Base-by-base conservation (phyloP, 495 filamentous ascomycete genomes). In the Pyronema omphalodes region DNA sequence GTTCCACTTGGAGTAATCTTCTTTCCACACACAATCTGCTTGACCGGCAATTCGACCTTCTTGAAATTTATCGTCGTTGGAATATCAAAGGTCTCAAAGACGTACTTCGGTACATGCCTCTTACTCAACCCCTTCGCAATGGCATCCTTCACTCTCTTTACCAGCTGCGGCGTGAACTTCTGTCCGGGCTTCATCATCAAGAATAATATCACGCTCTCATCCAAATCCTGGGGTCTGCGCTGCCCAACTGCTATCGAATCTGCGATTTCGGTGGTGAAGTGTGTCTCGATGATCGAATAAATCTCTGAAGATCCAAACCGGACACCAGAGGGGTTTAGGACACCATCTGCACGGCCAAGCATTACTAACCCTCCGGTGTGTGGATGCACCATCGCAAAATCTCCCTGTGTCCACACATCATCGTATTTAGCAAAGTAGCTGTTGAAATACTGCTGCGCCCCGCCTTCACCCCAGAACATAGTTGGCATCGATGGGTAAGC, bases 251-350 rank as follows among this genome's bases (percentile, higher is more conserved):
- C 86, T 35, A 89, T 71, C 9, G 75, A 78, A 57, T 89, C 84
- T 23, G 68, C 68, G 12, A 88, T 67, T 44, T 71, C 67, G 14
- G 76, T 66, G 0, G 75, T 67, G 59, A 87, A 86, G 51, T 74
- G 65, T 45, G 72, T 69, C 64, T 89, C 84, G 18, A 88, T 66
- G 3, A 87, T 80, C 15, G 71, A 70, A 67, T 89, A 89, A 44
- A 89, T 81, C 66, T 89, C 84, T 6, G 86, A 83, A 41, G 78
- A 83, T 12, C 88, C 88, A 59, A 95, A 95, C 36, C 88, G 71
- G 8, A 95, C 85, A 0, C 88, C 88, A 8, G 75, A 78, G 0
- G 88, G 88, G 67, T 95, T 95, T 33, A 95, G 69, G 40, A 94
- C 86, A 4, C 88, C 88, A 61, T 95, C 88, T 17, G 87, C 88